These are phyloP conservation scores for Eimeria acervulina DNA, from an alignment of 169 alveolate genomes.

Conservation along the genomic window DNA sequence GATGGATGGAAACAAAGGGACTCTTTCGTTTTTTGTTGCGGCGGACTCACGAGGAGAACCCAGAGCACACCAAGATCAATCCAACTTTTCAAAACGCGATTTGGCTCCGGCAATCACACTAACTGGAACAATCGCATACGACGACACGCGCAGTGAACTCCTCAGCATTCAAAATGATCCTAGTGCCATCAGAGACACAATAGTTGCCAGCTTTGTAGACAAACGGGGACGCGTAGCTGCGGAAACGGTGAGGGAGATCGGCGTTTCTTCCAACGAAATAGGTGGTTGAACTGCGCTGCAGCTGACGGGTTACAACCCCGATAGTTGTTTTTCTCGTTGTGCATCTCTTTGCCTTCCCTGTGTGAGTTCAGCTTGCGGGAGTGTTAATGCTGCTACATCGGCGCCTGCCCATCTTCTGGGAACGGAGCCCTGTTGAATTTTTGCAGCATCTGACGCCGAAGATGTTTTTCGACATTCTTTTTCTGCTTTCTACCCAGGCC, in stretches of 20 bases:
- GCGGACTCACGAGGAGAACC: not conserved
- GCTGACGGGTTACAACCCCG: not conserved
- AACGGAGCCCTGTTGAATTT: conserved; percentile 53
- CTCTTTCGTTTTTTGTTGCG: not conserved
- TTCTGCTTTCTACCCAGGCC: conserved; percentile 32
- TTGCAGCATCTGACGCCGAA: conserved; percentile 70
- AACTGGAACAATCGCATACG: conserved; percentile 32
- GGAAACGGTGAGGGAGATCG: conserved; percentile 37
- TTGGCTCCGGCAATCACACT: conserved; percentile 34
- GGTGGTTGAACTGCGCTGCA: not conserved
- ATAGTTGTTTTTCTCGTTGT: not conserved
- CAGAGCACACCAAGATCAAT: not conserved
- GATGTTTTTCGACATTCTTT: conserved; percentile 60
- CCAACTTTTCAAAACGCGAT: not conserved
- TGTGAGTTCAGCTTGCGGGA: conserved; percentile 32
- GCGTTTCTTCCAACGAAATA: not conserved
- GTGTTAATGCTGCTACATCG: conserved; percentile 73
- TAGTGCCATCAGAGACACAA: conserved; percentile 60
- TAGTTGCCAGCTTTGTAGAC: conserved; percentile 41
- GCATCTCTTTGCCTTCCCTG: not conserved
- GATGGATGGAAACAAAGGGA: conserved; percentile 4
- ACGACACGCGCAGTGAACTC: conserved; percentile 70
- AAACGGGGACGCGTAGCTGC: conserved; percentile 60
- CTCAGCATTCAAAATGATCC: conserved; percentile 71
- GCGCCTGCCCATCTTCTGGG: conserved; percentile 47